A percentile compares a stretch with the other conserved stretches of the same genome.
Evolutionary conservation across 2,329 filamentous ascomycete genomes (phyloP).

Genomic region (Chaetoscypha palmicola): DNA sequence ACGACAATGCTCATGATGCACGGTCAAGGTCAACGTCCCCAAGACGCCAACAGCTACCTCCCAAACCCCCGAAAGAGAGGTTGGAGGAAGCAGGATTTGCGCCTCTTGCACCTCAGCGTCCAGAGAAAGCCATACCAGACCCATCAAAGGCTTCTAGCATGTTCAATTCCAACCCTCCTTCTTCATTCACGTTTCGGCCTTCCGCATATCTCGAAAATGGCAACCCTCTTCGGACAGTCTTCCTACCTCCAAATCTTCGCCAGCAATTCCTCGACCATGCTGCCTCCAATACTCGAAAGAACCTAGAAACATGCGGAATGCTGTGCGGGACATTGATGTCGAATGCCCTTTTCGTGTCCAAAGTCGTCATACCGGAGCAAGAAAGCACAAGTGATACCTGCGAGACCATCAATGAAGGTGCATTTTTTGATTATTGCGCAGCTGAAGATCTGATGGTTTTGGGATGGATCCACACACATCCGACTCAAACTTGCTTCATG

Average conservation of each 20-base stretch:
- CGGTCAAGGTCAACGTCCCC: constrained; percentile 5
- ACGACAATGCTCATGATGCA: constrained; percentile 10
- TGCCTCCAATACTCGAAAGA: constrained; percentile 65
- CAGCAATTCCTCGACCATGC: constrained; percentile 68
- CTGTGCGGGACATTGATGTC: constrained; percentile 85
- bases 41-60: constrained; percentile 15
- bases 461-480: constrained; percentile 93
- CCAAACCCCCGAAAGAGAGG: constrained; percentile 27
- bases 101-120: constrained; percentile 15
- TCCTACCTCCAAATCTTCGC: constrained; percentile 72
- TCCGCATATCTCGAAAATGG: constrained; percentile 88
- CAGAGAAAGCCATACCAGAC: constrained; percentile 22
- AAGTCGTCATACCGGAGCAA: constrained; percentile 86
- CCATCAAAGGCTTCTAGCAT: constrained; percentile 4
- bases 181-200: constrained; percentile 66
- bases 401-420: constrained; percentile 81
- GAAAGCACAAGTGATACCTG: constrained; percentile 87
- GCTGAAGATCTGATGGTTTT: constrained; percentile 27
- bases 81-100: constrained; percentile 7
- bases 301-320: constrained; percentile 92
- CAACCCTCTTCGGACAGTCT: constrained; percentile 76
- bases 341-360: constrained; percentile 86
- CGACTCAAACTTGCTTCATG: constrained; percentile 96
- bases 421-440: constrained; percentile 76
- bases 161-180: constrained; percentile 4